phyloP scores from a whole-genome alignment of 1,139 yeast species.

The Blastobotrys arbuscula region DNA sequence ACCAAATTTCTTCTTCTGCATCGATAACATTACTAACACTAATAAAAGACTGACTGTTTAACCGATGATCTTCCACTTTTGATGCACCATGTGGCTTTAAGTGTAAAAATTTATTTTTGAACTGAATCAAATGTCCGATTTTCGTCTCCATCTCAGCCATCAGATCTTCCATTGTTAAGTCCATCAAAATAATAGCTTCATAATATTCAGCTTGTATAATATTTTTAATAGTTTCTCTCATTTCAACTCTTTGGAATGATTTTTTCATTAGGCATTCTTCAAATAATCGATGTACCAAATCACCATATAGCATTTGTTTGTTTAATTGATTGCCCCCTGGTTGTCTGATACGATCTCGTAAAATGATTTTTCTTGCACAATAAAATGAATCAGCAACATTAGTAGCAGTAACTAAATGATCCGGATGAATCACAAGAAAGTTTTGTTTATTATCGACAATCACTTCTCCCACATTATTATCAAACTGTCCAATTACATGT shows the following conservation, averaged over 20 bases:
- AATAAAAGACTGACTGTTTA: constrained; percentile 17
- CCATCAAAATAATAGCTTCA: constrained; percentile 54
- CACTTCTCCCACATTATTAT: constrained; percentile 20
- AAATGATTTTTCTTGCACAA: constrained; percentile 67
- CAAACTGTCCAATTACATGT: constrained; percentile 33
- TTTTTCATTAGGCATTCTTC: constrained; percentile 55
- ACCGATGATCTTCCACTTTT: constrained; percentile 26
- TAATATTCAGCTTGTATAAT: constrained; percentile 40
- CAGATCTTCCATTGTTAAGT: constrained; percentile 46
- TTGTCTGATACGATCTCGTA: constrained; percentile 52
- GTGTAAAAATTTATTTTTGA: constrained; percentile 51
- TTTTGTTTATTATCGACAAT: constrained; percentile 51
- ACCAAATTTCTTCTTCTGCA: constrained; percentile 87
- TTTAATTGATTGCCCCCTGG: constrained; percentile 32
- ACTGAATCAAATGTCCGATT: constrained; percentile 52
- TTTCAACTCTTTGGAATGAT: constrained; percentile 41
- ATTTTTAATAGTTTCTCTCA: constrained; percentile 43
- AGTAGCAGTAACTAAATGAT: constrained; percentile 74
- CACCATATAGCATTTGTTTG: constrained; percentile 66
- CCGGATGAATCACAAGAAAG: constrained; percentile 77
- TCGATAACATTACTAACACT: constrained; percentile 64
- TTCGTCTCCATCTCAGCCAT: constrained; percentile 46
- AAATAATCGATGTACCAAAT: constrained; percentile 69
- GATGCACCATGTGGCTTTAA: constrained; percentile 24
- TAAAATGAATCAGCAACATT: constrained; percentile 67